phyloP scores from a whole-genome alignment of 768 basidiomycete species.

The Suillus fuscotomentosus region DNA sequence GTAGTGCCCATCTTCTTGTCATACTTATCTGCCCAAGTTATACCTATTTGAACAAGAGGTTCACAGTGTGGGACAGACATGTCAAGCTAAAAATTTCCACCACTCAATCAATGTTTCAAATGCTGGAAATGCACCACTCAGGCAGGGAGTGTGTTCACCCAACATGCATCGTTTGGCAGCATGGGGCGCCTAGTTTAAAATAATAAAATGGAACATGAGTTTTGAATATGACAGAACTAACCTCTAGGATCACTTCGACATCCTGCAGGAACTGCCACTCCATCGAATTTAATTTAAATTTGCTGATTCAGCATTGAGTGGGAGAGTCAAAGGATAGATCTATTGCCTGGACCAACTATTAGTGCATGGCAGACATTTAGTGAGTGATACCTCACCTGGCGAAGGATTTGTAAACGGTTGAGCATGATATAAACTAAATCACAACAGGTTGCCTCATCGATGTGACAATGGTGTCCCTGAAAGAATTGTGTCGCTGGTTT shows the following conservation, averaged over 20 bases:
- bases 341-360: constrained; percentile 4
- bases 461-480: neutral
- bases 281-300: neutral
- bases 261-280: neutral
- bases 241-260: constrained; percentile 5
- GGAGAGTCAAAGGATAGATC: constrained; percentile 1
- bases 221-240: neutral
- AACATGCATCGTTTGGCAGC: neutral
- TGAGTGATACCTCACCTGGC: neutral
- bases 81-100: neutral
- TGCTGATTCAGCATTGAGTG: neutral
- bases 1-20: neutral
- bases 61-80: neutral
- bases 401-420: neutral
- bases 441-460: no score
- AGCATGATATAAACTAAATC: no score
- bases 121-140: neutral
- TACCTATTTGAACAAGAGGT: neutral
- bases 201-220: neutral
- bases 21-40: neutral
- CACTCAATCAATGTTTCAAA: neutral
- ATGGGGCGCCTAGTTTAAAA: neutral
- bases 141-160: neutral
- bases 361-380: neutral
- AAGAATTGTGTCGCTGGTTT: neutral